Percentiles rank a stretch among this genome's conserved stretches.
These are phyloP conservation scores for Blastobotrys illinoisensis DNA, from an alignment of 1,139 yeast species.

Conservation along the genomic window DNA sequence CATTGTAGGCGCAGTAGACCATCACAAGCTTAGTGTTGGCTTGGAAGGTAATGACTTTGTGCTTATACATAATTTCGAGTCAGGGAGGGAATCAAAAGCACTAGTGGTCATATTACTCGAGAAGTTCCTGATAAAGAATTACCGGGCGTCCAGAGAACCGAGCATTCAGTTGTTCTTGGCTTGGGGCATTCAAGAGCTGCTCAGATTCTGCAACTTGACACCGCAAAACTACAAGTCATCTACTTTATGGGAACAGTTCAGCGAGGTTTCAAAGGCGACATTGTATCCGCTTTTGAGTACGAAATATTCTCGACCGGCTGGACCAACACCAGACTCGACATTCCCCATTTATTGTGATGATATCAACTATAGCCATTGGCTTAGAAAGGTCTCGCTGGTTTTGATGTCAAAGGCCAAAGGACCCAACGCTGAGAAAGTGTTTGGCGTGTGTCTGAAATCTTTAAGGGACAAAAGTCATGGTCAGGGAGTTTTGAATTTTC, in stretches of 20 bases:
- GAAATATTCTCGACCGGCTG: slow-evolving; percentile 41
- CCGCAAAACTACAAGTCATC: slow-evolving; percentile 15
- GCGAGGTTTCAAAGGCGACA: slow-evolving; percentile 66
- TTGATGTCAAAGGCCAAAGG: slow-evolving; percentile 44
- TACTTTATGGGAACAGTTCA: slow-evolving; percentile 55
- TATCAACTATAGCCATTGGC: slow-evolving; percentile 52
- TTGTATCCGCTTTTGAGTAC: slow-evolving; percentile 72
- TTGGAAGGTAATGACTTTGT: slow-evolving; percentile 42
- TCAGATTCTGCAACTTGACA: slow-evolving; percentile 58
- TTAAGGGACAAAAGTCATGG: slow-evolving; percentile 60
- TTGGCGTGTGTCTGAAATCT: slow-evolving; percentile 59
- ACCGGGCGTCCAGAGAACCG: slow-evolving; percentile 89
- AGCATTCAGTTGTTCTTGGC: slow-evolving; percentile 79
- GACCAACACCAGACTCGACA: neutral
- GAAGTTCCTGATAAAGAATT: slow-evolving; percentile 65
- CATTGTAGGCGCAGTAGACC: slow-evolving; percentile 72
- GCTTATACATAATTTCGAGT: slow-evolving; percentile 55
- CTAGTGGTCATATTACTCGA: slow-evolving; percentile 67
- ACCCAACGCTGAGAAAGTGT: slow-evolving; percentile 46
- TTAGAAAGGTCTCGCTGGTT: slow-evolving; percentile 62
- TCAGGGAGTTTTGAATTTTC: slow-evolving; percentile 57
- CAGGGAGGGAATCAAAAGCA: slow-evolving; percentile 54
- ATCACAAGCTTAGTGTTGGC: slow-evolving; percentile 51
- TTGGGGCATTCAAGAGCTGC: slow-evolving; percentile 80
- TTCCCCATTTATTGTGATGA: neutral